These are phyloP conservation scores for Mangifera indica DNA, from an alignment of 345 rosid species.

Conservation along the genomic window DNA sequence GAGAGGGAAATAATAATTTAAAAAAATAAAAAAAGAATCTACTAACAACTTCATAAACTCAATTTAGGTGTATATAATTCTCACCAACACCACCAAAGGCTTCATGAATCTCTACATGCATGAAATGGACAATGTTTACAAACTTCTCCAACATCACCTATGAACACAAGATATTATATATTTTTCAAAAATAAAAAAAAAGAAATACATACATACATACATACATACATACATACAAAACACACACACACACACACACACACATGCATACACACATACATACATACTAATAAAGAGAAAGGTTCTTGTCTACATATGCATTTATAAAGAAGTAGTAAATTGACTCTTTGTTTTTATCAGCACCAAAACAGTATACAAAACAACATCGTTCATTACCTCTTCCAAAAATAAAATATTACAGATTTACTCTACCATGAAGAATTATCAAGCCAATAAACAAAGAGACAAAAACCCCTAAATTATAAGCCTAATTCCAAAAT, in stretches of 20 bases:
- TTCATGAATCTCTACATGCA: conserved; percentile 89
- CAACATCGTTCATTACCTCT: conserved; percentile 52
- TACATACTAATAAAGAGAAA: too few relatives aligned
- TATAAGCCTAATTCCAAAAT: too few relatives aligned
- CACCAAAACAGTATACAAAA: background rate
- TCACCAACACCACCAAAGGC: conserved; percentile 94
- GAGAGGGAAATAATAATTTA: background rate
- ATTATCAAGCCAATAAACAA: too few relatives aligned
- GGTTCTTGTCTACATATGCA: background rate
- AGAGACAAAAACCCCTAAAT: too few relatives aligned
- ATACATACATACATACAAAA: too few relatives aligned
- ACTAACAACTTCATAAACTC: background rate
- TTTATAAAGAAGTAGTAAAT: conserved; percentile 7
- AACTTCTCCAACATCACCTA: conserved; percentile 99
- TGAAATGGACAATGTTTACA: conserved; percentile 85
- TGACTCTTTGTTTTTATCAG: background rate
- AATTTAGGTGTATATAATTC: conserved; percentile 24
- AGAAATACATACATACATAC: background rate
- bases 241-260: too few relatives aligned
- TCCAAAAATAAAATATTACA: too few relatives aligned
- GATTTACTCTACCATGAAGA: too few relatives aligned
- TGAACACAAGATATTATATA: conserved; percentile 17
- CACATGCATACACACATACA: too few relatives aligned
- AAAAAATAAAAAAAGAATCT: background rate
- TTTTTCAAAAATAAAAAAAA: background rate